Conservation (phyloP, 1,284 basidiomycete species). For the Sanghuangporus sanghuang region DNA sequence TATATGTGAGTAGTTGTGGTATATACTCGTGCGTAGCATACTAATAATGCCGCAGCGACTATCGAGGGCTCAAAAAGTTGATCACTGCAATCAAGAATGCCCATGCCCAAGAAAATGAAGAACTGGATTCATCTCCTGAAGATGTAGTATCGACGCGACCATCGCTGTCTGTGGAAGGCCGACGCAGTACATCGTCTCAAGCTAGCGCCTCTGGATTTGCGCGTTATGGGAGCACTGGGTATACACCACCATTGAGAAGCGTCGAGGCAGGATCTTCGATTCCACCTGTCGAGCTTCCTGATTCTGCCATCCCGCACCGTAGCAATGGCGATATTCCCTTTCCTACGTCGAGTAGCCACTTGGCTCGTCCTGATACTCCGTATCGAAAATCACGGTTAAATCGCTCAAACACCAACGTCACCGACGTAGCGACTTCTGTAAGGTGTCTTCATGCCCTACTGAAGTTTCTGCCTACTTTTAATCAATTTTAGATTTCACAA, state of each 20-base stretch:
- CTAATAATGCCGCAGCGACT: slow-evolving; percentile 46
- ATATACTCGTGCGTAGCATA: slow-evolving; percentile 2
- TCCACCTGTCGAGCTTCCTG: slow-evolving; percentile 6
- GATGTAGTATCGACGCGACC: neutral
- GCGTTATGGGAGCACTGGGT: slow-evolving; percentile 10
- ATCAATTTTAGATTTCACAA: neutral
- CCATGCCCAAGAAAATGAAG: slow-evolving; percentile 33
- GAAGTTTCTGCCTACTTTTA: neutral
- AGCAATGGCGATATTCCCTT: neutral
- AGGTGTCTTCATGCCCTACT: neutral
- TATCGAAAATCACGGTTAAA: neutral
- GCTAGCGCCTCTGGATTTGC: neutral
- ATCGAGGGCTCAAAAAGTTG: slow-evolving; percentile 64
- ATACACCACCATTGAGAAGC: slow-evolving; percentile 6
- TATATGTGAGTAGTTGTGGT: slow-evolving; percentile 57
- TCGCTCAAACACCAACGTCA: slow-evolving; percentile 10
- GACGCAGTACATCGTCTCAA: neutral
- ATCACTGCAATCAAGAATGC: slow-evolving; percentile 52
- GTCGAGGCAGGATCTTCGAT: neutral
- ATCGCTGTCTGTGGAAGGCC: slow-evolving; percentile 3
- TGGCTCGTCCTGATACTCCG: neutral
- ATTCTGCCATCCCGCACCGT: slow-evolving; percentile 1
- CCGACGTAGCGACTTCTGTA: neutral
- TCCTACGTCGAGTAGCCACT: neutral
- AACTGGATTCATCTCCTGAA: slow-evolving; percentile 10